Evolutionary conservation across 805 yeast species (phyloP), one percentile per base, ranked within the genome.

Genomic region (Isabelozyma rhagii): DNA sequence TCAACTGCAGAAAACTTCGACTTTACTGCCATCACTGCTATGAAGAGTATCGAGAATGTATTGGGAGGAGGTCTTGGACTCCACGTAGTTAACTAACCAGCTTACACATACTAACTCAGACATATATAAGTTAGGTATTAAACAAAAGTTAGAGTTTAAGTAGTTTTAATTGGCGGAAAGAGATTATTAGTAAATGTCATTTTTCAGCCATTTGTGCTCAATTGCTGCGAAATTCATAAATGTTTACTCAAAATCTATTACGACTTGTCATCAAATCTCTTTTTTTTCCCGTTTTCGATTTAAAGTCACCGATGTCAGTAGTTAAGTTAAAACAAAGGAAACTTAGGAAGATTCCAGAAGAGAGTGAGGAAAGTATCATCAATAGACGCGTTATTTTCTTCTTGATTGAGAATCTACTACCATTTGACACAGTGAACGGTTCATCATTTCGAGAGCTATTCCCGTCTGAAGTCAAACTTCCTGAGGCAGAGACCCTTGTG

Each of bases 1-100:
- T 78, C 85, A 5, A 85, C 90, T 0, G 61, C 67, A 8, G 84
- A 83, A 51, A 81, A 81, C 56, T 79, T 78, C 53, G 70, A 75
- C 49, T 63, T 65, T 18, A 80, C 87, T 39, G 80, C 85, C 0
- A 59, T 67, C 6, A 67, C 68, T 42, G 83, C 89, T 21, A 62
- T 87, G 61, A 63, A 74, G 46, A 86, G 86, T 60, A 78, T 87
- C 25, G 75, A 75, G 11, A 63, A 71, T 46, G 75, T 74, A 28
- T 56, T 80, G 15, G 62, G 63, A n/a, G 74, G 74, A 2, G 77
- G 72, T 1, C 54, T 54, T 4, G 77, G 79, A 5, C 47, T 67
- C 18, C 66, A 64, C 43, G 62, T 64, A 10, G 68, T 69, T 5
- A 65, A 69, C 46, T 68, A 53, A 41, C 13, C 6, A 21, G 4